phyloP scores from a whole-genome alignment of 2,329 filamentous ascomycete genomes.

The Arthroderma uncinatum region DNA sequence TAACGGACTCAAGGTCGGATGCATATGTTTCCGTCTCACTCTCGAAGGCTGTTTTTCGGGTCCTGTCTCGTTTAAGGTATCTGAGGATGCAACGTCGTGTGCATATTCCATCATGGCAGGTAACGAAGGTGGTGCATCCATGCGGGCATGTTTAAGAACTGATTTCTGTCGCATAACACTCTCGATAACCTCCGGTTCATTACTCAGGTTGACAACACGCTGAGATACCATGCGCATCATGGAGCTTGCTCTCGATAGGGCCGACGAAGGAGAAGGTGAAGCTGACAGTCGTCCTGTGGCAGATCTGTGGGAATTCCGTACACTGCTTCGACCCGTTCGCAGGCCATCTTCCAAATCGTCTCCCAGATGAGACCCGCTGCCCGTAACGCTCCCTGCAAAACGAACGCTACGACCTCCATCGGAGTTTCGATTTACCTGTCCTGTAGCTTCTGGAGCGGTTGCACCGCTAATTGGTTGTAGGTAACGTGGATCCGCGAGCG shows the following conservation, averaged over 20 bases:
- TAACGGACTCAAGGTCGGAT: constrained; percentile 57
- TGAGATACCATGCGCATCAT: constrained; percentile 84
- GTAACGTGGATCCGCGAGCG: constrained; percentile 46
- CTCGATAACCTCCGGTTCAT: constrained; percentile 75
- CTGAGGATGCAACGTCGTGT: constrained; percentile 31
- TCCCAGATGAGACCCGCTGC: constrained; percentile 42
- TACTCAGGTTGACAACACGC: constrained; percentile 93
- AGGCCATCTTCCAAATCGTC: constrained; percentile 54
- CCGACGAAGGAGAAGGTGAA: constrained; percentile 50
- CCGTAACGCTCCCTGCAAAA: constrained; percentile 34
- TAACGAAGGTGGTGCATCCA: constrained; percentile 42
- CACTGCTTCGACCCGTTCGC: constrained; percentile 26
- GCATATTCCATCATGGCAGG: constrained; percentile 39
- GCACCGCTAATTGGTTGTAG: constrained; percentile 48
- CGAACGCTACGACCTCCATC: constrained; percentile 39
- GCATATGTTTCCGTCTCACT: constrained; percentile 20
- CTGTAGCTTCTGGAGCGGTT: constrained; percentile 31
- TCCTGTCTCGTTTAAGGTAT: constrained; percentile 26
- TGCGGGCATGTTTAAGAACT: constrained; percentile 37
- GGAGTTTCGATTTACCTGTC: constrained; percentile 32
- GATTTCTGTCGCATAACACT: constrained; percentile 54
- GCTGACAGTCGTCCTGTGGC: constrained; percentile 41
- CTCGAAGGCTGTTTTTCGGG: constrained; percentile 24
- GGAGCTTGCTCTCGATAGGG: constrained; percentile 58
- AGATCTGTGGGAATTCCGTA: not conserved